A percentile compares a stretch with the other conserved stretches of the same genome.
Conservation (phyloP, 73 alveolate species). For the Durusdinium trenchii region DNA sequence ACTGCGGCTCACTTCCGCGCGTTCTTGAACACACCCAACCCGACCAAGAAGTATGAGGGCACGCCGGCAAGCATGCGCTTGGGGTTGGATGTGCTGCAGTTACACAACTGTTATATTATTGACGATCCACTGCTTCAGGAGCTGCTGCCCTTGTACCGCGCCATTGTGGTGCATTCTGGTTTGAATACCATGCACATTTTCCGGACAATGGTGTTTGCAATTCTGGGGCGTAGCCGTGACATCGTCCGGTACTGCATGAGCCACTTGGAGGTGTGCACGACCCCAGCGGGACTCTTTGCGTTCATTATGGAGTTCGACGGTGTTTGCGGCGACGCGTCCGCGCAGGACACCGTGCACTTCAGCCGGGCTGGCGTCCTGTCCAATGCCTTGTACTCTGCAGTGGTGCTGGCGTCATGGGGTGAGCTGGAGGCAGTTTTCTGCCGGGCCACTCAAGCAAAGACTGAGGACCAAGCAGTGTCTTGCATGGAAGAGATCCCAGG, state of each 20-base stretch:
- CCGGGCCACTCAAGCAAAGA: not conserved
- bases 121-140: too few relatives aligned
- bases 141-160: too few relatives aligned
- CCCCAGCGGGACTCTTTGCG: too few relatives aligned
- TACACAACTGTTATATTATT: not conserved
- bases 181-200: too few relatives aligned
- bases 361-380: too few relatives aligned
- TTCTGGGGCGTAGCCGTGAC: not conserved
- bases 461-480: not conserved
- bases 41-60: not conserved
- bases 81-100: not conserved
- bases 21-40: not conserved
- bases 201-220: too few relatives aligned
- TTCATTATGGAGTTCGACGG: too few relatives aligned
- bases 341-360: too few relatives aligned
- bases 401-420: not conserved
- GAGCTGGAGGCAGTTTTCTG: not conserved
- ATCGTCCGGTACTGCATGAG: not conserved
- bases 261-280: too few relatives aligned
- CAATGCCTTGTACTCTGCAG: not conserved
- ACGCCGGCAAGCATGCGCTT: not conserved
- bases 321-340: too few relatives aligned
- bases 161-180: too few relatives aligned
- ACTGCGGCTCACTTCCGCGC: not conserved
- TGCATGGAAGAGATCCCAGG: not conserved